Base-by-base conservation (phyloP, 1,284 basidiomycete genomes). In the Rhizoctonia solani region DNA sequence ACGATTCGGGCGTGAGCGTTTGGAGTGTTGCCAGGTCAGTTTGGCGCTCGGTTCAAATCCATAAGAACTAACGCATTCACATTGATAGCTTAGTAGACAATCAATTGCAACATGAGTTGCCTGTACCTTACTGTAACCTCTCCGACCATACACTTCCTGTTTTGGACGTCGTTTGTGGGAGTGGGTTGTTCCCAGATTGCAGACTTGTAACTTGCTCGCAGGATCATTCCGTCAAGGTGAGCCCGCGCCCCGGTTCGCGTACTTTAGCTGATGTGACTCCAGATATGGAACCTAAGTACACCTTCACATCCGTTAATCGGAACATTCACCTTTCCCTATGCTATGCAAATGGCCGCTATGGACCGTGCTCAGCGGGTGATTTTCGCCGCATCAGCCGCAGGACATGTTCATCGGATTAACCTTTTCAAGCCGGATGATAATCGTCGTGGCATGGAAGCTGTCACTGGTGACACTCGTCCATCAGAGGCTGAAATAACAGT, bases 71-170 rank as follows among this genome's bases (percentile, higher is more conserved):
- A 50, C 23, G 47, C 49, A 44, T 21, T 16, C 41, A 44, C 19
- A 5, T 16, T 21, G 37, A 39, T 46, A 76, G 77, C 41, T 71
- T 93, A 68, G 75, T 92, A 19, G 88, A 91, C 70, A 84, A 91
- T 69, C 84, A 85, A 23, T 72, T 80, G 19, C 87, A 90, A 77
- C 84, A 84, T 71, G 87, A 90, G 61, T 80, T 87, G 25, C 85
- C 90, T 1, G 81, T 87, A 54, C 89, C 95, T 3, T 92, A 89
- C 74, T 90, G 87, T 72, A 87, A 86, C 1, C 80, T 98, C 16
- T 85, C 90, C 8, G 96, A 98, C 77, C 96, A 99, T 75, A 96
- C 94, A 0, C 83, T 98, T 1, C 89, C 92, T 4, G 83, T 99
- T 23, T 90, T 90, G 2, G 90, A 93, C 72, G 82, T 98, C 37